phyloP scores from a whole-genome alignment of 805 yeast species.

The Ogataea ganodermae region DNA sequence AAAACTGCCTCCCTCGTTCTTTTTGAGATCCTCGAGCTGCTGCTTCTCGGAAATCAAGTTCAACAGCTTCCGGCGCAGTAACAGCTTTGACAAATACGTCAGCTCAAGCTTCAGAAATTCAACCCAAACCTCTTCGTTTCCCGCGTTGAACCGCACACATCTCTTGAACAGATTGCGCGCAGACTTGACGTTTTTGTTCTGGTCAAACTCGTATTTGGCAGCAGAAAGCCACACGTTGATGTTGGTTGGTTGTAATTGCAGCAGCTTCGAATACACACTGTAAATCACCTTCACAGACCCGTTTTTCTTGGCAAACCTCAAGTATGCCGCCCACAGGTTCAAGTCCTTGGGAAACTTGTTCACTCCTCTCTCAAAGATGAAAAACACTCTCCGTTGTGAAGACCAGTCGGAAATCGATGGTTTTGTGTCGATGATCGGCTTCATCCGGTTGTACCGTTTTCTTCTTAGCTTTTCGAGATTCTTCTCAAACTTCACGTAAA shows the following conservation, averaged over 20 bases:
- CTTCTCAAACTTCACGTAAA: slow-evolving; percentile 77
- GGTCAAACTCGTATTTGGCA: slow-evolving; percentile 90
- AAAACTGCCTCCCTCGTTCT: slow-evolving; percentile 39
- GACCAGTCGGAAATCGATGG: slow-evolving; percentile 85
- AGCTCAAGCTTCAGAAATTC: slow-evolving; percentile 88
- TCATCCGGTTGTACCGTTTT: slow-evolving; percentile 67
- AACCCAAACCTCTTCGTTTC: slow-evolving; percentile 71
- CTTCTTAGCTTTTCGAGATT: slow-evolving; percentile 76
- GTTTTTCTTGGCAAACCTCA: slow-evolving; percentile 64
- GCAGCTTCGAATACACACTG: slow-evolving; percentile 71
- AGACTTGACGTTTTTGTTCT: slow-evolving; percentile 83
- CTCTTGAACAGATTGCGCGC: slow-evolving; percentile 85
- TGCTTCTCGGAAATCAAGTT: slow-evolving; percentile 76
- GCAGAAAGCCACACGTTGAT: slow-evolving; percentile 92
- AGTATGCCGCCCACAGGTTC: slow-evolving; percentile 75
- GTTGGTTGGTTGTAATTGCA: slow-evolving; percentile 89
- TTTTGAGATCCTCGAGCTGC: slow-evolving; percentile 50
- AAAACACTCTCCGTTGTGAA: slow-evolving; percentile 75
- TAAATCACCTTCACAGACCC: slow-evolving; percentile 74
- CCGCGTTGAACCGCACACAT: slow-evolving; percentile 81
- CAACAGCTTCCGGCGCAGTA: slow-evolving; percentile 80
- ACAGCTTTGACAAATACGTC: slow-evolving; percentile 77
- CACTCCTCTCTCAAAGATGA: slow-evolving; percentile 81
- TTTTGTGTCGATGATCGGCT: slow-evolving; percentile 55
- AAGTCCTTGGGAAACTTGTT: slow-evolving; percentile 76